phyloP scores from a whole-genome alignment of 768 basidiomycete genomes.

The Tephrocybe sp. region DNA sequence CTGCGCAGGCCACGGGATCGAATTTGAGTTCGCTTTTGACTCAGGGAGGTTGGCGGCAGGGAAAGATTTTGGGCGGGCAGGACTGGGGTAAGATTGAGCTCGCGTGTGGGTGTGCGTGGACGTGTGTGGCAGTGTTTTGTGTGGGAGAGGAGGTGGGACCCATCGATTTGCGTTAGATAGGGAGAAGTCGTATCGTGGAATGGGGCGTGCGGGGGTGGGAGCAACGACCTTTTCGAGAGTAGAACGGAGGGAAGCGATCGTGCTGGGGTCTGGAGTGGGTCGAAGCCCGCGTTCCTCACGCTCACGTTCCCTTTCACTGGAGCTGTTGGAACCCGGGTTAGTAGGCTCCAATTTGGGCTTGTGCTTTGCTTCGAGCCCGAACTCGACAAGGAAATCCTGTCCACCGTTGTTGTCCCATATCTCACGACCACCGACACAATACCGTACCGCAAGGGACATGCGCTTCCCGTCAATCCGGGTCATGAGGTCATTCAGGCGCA shows the following conservation, averaged over 20 bases:
- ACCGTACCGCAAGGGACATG: constrained; percentile 75
- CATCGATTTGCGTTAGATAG: constrained; percentile 49
- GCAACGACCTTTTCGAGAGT: constrained; percentile 61
- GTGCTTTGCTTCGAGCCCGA: constrained; percentile 37
- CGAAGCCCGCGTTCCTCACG: constrained; percentile 11
- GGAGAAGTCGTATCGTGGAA: constrained; percentile 58
- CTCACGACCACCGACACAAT: constrained; percentile 66
- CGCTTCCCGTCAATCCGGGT: constrained; percentile 79
- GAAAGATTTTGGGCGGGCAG: constrained; percentile 1
- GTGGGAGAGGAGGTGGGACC: constrained; percentile 26
- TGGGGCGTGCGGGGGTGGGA: constrained; percentile 29
- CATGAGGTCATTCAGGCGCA: constrained; percentile 77
- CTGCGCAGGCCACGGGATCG: constrained; percentile 38
- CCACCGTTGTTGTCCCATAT: constrained; percentile 92
- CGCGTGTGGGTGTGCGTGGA: constrained; percentile 28
- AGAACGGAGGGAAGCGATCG: constrained; percentile 12
- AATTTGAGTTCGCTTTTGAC: constrained; percentile 25
- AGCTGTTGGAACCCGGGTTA: neutral
- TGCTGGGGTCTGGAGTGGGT: constrained; percentile 5
- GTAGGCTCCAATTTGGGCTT: neutral
- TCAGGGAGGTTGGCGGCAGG: neutral
- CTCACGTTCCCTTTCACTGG: constrained; percentile 23
- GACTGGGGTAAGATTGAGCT: constrained; percentile 47
- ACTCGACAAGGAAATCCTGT: constrained; percentile 74
- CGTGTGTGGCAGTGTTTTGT: constrained; percentile 9